These are phyloP conservation scores for Boletus vinaceobasis DNA, from an alignment of 768 basidiomycete genomes.

Conservation along the genomic window DNA sequence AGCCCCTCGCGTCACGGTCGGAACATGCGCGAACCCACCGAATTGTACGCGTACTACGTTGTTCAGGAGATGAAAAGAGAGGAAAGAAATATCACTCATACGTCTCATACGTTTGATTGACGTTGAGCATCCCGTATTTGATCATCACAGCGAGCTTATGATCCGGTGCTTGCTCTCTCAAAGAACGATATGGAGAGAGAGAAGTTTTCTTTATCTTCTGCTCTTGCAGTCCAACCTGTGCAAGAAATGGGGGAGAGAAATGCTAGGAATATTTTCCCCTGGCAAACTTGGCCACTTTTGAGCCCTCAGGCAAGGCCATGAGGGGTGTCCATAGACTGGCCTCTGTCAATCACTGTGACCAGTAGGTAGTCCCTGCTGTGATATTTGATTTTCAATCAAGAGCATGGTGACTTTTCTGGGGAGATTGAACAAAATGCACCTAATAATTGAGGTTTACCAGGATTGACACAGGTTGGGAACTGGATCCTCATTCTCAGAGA, in stretches of 20 bases:
- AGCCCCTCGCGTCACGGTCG: conserved; percentile 28
- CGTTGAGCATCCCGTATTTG: conserved; percentile 43
- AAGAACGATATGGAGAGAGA: too few relatives aligned
- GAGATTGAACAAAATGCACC: background rate
- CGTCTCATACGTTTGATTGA: conserved; percentile 32
- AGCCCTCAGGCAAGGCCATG: conserved; percentile 20
- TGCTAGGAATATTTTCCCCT: conserved; percentile 47
- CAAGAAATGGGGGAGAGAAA: conserved; percentile 43
- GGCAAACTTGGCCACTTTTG: conserved; percentile 34
- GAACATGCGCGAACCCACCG: conserved; percentile 34
- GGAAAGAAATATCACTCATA: conserved; percentile 20
- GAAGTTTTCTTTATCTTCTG: too few relatives aligned
- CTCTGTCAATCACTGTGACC: too few relatives aligned
- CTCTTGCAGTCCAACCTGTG: conserved; percentile 36
- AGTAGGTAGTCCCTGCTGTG: conserved; percentile 40
- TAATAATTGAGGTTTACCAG: background rate
- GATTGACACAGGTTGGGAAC: background rate
- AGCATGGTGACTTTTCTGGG: background rate
- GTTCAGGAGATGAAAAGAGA: background rate
- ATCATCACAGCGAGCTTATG: too few relatives aligned
- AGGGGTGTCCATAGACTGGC: conserved; percentile 37
- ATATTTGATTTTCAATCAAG: conserved; percentile 25
- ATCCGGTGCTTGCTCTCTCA: too few relatives aligned
- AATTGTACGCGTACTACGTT: conserved; percentile 19
- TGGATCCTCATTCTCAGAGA: background rate